phyloP scores from a whole-genome alignment of 139 green algal genomes.

The Micractinium sp. region DNA sequence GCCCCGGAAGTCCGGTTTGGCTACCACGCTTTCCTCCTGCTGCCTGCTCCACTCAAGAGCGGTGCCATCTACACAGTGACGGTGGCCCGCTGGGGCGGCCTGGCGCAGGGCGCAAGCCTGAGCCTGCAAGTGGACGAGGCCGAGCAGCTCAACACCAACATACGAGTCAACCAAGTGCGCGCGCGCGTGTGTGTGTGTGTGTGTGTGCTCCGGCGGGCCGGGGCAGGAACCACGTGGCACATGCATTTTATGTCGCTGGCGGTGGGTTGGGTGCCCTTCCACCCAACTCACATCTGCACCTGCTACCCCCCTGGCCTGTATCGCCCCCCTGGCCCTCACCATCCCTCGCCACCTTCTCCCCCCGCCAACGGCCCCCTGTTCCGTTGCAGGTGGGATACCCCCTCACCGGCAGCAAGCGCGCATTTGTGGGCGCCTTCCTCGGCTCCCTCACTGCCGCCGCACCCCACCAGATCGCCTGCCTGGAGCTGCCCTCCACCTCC shows the following conservation, averaged over 20 bases:
- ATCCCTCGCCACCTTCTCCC: no score
- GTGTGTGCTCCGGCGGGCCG: no score
- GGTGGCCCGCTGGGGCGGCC: background rate
- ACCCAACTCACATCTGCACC: background rate
- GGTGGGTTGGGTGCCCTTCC: background rate
- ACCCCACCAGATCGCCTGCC: background rate
- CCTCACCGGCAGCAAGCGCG: background rate
- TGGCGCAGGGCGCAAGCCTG: background rate
- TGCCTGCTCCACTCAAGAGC: background rate
- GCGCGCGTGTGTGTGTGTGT: no score
- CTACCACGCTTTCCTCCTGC: background rate
- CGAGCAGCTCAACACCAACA: background rate
- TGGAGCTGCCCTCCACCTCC: background rate
- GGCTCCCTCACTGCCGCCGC: background rate
- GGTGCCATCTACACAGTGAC: background rate
- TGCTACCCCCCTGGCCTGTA: no score
- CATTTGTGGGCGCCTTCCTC: background rate
- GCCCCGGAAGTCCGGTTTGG: background rate
- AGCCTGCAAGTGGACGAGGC: background rate
- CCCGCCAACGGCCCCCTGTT: no score
- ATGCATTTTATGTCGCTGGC: background rate
- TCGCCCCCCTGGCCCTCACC: background rate
- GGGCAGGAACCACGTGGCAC: background rate
- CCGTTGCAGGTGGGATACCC: background rate
- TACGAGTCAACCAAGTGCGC: background rate